Base-by-base conservation (phyloP, 1,284 basidiomycete genomes). In the Ganoderma sp. region DNA sequence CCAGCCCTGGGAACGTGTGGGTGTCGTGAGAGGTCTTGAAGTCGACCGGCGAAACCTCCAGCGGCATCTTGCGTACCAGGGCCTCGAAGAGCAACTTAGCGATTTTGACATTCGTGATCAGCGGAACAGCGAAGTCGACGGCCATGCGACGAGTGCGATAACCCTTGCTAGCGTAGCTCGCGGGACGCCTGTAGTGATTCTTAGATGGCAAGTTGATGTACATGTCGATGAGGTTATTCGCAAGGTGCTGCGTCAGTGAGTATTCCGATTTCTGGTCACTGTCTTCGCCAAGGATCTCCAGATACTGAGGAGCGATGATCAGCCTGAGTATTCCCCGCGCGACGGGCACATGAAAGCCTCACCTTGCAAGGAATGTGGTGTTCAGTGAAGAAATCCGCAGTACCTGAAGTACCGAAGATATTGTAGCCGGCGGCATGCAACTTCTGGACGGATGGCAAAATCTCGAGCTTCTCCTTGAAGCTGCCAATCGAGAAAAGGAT, bases 131-230 rank as follows among this genome's bases (percentile, higher is more conserved):
- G 77, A 97, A 98, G 82, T 99, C 97, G 72, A 99, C 97, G n/a
- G 98, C 97, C 94, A 99, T 97, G 73, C 97, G 93, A 79, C 98
- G 94, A 41, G 96, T 97, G 71, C 91, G 90, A 81, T 99, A 99
- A 14, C 97, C 98, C 81, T 98, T 97, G 79, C 96, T 98, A 66
- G 96, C 91, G 80, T 99, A 99, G 80, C 93, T 97, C 17, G 96
- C 97, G 10, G 97, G 97, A 59, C 98, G 94, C 71, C 98, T 94
- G 81, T 96, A 99, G 78, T 97, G 90, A 82, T 99, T 99, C 84
- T 96, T 98, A 58, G 96, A 99, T 2, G 98, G 98, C 75, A 99
- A 83, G 80, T 99, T 99, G 89, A 99, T 98, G 82, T 99, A 99
- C 88, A 99, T 93, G 81, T 98, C 96, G 78, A 98, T 98, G 75